Evolutionary conservation across 2,329 filamentous ascomycete species (phyloP).

Genomic region (Trichoderma asperellum): DNA sequence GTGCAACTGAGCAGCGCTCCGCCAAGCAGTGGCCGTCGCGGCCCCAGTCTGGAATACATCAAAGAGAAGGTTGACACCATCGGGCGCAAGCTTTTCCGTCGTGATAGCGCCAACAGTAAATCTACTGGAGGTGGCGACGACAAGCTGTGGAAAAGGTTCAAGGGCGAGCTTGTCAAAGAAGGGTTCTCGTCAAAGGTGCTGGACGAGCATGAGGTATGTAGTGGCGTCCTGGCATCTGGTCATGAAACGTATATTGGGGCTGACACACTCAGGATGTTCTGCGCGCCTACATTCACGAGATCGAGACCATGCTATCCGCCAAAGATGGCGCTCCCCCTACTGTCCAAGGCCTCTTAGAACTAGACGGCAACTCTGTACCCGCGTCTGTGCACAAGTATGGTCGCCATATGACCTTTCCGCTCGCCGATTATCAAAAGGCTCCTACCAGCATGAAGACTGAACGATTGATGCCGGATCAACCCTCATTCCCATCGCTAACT

Average conservation of each 20-base stretch:
- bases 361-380: conserved; percentile 39
- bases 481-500: conserved; percentile 37
- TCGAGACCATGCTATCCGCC: conserved; percentile 54
- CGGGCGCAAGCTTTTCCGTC: conserved; percentile 55
- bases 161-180: conserved; percentile 59
- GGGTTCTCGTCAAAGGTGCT: conserved; percentile 61
- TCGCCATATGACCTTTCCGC: conserved; percentile 22
- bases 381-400: conserved; percentile 25
- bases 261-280: conserved; percentile 54
- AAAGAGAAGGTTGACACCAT: conserved; percentile 64
- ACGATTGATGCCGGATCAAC: conserved; percentile 42
- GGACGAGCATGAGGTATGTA: conserved; percentile 59
- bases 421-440: conserved; percentile 48
- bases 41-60: conserved; percentile 54
- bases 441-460: conserved; percentile 46
- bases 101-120: conserved; percentile 45
- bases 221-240: neutral
- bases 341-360: conserved; percentile 58
- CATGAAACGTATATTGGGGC: conserved; percentile 18
- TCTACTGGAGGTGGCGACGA: conserved; percentile 53
- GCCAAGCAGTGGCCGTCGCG: conserved; percentile 42
- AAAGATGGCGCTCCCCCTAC: conserved; percentile 52
- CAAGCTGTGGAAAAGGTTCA: conserved; percentile 62
- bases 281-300: conserved; percentile 63
- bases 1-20: conserved; percentile 58